Evolutionary conservation across 2,329 filamentous ascomycete species (phyloP), one percentile per base, ranked within the genome.

Genomic region (Colletotrichum melonis): DNA sequence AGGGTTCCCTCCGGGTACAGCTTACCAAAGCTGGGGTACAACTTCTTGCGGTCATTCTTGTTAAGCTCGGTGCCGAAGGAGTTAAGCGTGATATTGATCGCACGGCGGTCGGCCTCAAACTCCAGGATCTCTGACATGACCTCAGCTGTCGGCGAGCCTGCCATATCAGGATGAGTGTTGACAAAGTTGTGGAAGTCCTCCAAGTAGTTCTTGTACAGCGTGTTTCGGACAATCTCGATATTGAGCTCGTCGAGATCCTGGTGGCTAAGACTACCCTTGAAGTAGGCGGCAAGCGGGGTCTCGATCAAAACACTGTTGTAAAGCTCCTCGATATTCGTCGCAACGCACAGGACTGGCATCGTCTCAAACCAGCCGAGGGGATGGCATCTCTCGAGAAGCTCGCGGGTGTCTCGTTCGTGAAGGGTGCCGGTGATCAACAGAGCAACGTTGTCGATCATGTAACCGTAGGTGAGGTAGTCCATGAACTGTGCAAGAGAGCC

Each of bases 391-490:
- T 98, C 97, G 67, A 99, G 87, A 75, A 99, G 90, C 85, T 99
- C 97, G 73, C 95, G 92, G 4, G 97, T 99, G 83, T 99, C 97
- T 81, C 97, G 92, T 86, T 99, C 97, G 85, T 99, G 97, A 35
- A 99, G 90, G 14, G 97, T 99, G 75, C 97, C 97, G 26, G 97
- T 99, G 84, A 99, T 99, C 80, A 99, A 91, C 54, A 99, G 92
- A 52, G 97, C 97, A 66, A 99, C 95, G 80, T 99, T 99, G 86
- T 99, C 97, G 84, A 99, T 99, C 97, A 99, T 99, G 88, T 99
- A 99, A 75, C 95, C 96, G 83, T 99, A 99, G 1, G 97, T 99
- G 74, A 99, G 88, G 84, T 98, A 99, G 84, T 98, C 95, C 91
- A 99, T 95, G 84, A 99, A 99, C 81, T 94, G 95, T 75, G 95